Evolutionary conservation across 75 land plant genomes (phyloP), one percentile per base, ranked within the genome.

Genomic region (Azolla pinnata): DNA sequence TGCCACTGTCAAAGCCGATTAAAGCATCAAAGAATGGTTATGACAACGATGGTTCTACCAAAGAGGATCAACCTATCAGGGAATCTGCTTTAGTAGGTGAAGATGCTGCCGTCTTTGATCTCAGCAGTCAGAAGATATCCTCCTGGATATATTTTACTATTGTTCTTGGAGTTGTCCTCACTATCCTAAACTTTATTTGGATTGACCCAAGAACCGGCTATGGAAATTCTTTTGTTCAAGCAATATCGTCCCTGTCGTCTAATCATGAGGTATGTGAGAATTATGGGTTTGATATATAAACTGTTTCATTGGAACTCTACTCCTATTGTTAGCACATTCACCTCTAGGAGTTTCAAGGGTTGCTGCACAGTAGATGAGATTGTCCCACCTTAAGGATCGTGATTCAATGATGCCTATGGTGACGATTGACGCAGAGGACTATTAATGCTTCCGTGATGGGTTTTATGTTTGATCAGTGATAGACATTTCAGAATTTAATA

Each of bases 81-180:
- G n/a, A 25, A 2, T 23, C 54, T 25, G 42, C 51, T 1, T 57
- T 71, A 8, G 73, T 83, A 0, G 97, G 97, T 8, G 97, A 91
- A 66, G 92, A 91, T 42, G 81, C 92, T 1, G 97, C 83, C 0
- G 83, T 74, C 2, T 91, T 91, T 53, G 76, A 87, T 12, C 57
- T 87, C 28, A 56, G 34, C 32, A 51, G 70, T 54, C 92, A 91
- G 65, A 91, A 82, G 64, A 28, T 80, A 0, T 64, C 77, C 23
- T 91, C 97, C 2, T 91, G 97, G 97, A 29, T 84, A 20, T 84
- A 81, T 56, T 91, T 91, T 33, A 60, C 69, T 20, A 60, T 47
- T 1, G 68, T 91, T 66, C 64, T 87, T 7, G 88, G 85, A 1
- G 74, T 71, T 7, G 93, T 87, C n/a, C 57, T 84, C 28, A 67